These are phyloP conservation scores for Termitomyces sp. DNA, from an alignment of 768 basidiomycete genomes.

Conservation along the genomic window DNA sequence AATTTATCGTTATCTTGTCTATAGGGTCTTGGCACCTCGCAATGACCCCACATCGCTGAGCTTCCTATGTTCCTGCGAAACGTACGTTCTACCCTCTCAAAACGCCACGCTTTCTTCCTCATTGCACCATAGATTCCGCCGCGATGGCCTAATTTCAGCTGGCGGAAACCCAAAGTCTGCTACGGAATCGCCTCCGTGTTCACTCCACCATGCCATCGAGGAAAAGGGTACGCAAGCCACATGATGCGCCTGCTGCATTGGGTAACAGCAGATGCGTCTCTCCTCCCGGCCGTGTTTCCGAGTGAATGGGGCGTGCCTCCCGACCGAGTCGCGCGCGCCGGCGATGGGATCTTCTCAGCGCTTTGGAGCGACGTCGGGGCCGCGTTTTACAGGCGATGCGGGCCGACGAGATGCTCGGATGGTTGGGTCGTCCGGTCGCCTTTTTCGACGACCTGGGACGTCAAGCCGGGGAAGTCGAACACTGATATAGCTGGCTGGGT, in stretches of 20 bases:
- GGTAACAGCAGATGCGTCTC: conserved; percentile 33
- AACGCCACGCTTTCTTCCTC: neutral
- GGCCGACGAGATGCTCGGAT: conserved; percentile 23
- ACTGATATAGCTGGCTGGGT: conserved; percentile 17
- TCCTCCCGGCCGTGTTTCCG: conserved; percentile 22
- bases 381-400: conserved; percentile 38
- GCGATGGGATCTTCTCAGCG: conserved; percentile 39
- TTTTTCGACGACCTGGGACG: conserved; percentile 35
- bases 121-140: conserved; percentile 18
- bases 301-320: conserved; percentile 43
- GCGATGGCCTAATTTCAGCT: conserved; percentile 24
- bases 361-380: conserved; percentile 51
- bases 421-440: conserved; percentile 41
- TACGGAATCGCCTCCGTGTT: conserved; percentile 57
- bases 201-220: conserved; percentile 42
- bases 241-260: conserved; percentile 66
- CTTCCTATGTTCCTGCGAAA: conserved; percentile 59
- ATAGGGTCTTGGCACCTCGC: conserved; percentile 55
- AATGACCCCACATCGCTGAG: conserved; percentile 43
- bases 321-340: conserved; percentile 21
- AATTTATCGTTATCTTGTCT: neutral
- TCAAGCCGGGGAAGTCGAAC: conserved; percentile 8
- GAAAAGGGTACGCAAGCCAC: conserved; percentile 52
- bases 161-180: conserved; percentile 21
- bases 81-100: conserved; percentile 27